Evolutionary conservation across 345 rosid species (phyloP).

Genomic region (Salix suchowensis): DNA sequence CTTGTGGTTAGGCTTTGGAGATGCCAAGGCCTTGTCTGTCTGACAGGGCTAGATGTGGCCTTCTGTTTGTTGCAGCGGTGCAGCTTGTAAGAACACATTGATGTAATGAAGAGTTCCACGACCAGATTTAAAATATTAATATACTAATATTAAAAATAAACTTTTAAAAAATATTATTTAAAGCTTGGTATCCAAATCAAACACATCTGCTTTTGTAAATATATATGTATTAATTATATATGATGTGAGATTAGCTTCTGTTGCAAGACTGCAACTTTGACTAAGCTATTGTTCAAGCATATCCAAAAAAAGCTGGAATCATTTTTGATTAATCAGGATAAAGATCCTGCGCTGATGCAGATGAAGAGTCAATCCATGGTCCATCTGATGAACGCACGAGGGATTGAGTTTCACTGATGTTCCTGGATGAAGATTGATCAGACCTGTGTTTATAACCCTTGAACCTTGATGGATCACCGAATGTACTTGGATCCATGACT

Average conservation of each 20-base stretch:
- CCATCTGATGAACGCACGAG: neutral
- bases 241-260: neutral
- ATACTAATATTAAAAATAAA: no score
- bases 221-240: no score
- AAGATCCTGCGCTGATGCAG: neutral
- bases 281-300: neutral
- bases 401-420: neutral
- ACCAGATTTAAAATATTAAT: no score
- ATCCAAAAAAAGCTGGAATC: neutral
- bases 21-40: no score
- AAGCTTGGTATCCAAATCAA: no score
- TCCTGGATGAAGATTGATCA: neutral
- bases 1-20: no score
- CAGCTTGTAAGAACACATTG: no score
- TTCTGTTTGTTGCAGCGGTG: no score
- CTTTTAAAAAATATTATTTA: no score
- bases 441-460: conserved; percentile 18
- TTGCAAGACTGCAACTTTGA: neutral
- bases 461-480: conserved; percentile 42
- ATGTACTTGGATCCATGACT: conserved; percentile 26
- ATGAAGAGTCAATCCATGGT: neutral
- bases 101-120: no score
- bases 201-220: no score
- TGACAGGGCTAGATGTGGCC: no score
- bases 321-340: neutral